Conservation (phyloP, 139 green algal genomes). For the Protoeuglena noctilucae region DNA sequence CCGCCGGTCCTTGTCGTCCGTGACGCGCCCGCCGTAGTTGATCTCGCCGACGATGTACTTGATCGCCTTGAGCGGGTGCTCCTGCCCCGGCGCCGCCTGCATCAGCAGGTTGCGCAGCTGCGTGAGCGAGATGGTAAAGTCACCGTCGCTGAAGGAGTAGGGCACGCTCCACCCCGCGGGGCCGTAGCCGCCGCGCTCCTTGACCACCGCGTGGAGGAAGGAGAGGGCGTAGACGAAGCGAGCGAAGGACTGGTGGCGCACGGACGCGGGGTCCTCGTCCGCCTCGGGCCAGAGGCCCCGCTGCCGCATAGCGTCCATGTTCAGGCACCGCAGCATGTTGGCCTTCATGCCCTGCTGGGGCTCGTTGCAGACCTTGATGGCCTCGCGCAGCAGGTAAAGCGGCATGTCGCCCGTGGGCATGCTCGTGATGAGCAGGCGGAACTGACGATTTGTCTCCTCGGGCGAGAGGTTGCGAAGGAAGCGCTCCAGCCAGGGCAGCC, state of each 20-base stretch:
- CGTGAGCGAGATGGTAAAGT: slow-evolving; percentile 18
- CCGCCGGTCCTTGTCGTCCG: slow-evolving; percentile 10
- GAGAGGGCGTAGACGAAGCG: slow-evolving; percentile 19
- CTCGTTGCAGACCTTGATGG: slow-evolving; percentile 14
- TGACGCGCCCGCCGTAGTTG: slow-evolving; percentile 13
- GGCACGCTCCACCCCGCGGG: slow-evolving; percentile 47
- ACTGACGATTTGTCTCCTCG: slow-evolving; percentile 4
- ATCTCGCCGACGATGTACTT: slow-evolving; percentile 18
- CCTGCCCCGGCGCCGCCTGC: slow-evolving; percentile 11
- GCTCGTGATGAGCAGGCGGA: slow-evolving; percentile 10
- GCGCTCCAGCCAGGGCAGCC: slow-evolving; percentile 11
- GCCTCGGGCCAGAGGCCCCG: slow-evolving; percentile 39
- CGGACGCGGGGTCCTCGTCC: slow-evolving; percentile 15
- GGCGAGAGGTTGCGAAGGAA: slow-evolving; percentile 7
- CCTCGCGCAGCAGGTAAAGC: slow-evolving; percentile 7
- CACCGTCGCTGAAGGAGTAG: slow-evolving; percentile 39
- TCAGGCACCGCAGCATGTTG: slow-evolving; percentile 50
- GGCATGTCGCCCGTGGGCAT: slow-evolving; percentile 10
- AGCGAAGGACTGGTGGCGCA: too few species aligned
- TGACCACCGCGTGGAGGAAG: slow-evolving; percentile 31
- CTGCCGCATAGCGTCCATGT: slow-evolving; percentile 33
- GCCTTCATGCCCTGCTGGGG: slow-evolving; percentile 19
- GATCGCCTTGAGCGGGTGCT: not conserved
- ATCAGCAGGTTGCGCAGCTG: slow-evolving; percentile 20
- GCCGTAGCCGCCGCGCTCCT: slow-evolving; percentile 43